Evolutionary conservation across 1,139 yeast genomes (phyloP).

Genomic region (Spencermartinsiella ligniputridi): DNA sequence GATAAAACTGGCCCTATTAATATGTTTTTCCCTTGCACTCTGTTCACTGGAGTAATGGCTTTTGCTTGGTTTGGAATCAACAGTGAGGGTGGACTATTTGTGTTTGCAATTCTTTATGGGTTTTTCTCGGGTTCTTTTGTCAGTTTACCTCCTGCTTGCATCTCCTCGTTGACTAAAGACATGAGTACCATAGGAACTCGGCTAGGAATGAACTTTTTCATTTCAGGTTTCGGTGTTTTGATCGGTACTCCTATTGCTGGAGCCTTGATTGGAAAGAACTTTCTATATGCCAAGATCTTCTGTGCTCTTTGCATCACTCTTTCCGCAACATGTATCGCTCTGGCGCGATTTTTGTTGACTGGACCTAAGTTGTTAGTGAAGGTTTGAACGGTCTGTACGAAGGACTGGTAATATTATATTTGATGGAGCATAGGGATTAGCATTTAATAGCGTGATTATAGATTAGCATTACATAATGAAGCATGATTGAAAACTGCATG

Average conservation of each 20-base stretch:
- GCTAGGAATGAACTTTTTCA: constrained; percentile 57
- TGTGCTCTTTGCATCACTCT: constrained; percentile 16
- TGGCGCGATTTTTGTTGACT: constrained; percentile 38
- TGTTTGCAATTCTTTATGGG: constrained; percentile 44
- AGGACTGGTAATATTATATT: not conserved
- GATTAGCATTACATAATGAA: too few species aligned
- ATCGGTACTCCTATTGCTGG: constrained; percentile 53
- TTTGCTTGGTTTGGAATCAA: constrained; percentile 39
- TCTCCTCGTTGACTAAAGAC: constrained; percentile 50
- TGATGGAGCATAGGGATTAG: too few species aligned
- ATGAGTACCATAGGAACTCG: constrained; percentile 38
- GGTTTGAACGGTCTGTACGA: not conserved
- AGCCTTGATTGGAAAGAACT: constrained; percentile 34
- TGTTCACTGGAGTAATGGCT: constrained; percentile 5
- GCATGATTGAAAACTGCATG: too few species aligned
- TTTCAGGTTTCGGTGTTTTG: constrained; percentile 50
- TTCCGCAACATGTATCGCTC: constrained; percentile 53
- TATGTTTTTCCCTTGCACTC: constrained; percentile 33
- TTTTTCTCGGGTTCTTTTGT: constrained; percentile 44
- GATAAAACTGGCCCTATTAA: constrained; percentile 47
- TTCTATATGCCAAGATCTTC: constrained; percentile 20
- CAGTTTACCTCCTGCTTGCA: constrained; percentile 41
- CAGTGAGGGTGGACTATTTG: constrained; percentile 42
- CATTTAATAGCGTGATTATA: too few species aligned
- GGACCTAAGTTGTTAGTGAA: constrained; percentile 1